Evolutionary conservation across 179 eudicot genomes (phyloP), one percentile per base, ranked within the genome.

Genomic region (Beta macrorhiza): DNA sequence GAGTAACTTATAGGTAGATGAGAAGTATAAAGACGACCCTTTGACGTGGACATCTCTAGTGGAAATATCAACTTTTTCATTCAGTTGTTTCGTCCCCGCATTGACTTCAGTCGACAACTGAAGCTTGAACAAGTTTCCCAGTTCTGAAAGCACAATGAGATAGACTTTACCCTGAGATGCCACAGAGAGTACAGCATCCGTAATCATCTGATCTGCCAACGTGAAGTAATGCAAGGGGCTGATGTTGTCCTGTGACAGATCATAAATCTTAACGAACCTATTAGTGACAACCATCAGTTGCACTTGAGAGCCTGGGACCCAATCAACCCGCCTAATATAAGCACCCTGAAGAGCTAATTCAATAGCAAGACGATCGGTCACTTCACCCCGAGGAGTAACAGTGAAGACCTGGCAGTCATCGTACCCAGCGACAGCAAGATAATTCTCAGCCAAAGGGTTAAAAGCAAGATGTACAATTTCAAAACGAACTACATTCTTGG

Each of bases 271-370:
- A 78, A 97, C 95, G 87, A 97, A 97, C 82, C 82, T 92, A 85
- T 92, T 95, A 32, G 99, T 97, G 65, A 97, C 94, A 81, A 97
- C 98, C 97, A 97, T 95, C 32, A 97, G 91, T 86, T 95, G 99
- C 82, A 97, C 99, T 83, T 97, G 99, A 49, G 98, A 97, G 45
- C 98, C 98, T 29, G 98, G 98, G 72, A 97, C 92, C 99, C 99
- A 97, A 57, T 97, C 99, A 82, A 95, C 89, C 82, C 91, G 89
- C 80, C 94, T 91, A 82, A 97, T 95, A 88, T 95, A 95, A 76
- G 99, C 97, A 83, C 98, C 99, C 89, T 97, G 99, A 83, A 97
- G 84, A 83, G 99, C 99, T 79, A 97, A 97, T 86, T 97, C 99
- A 83, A 97, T 90, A 62, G 98, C 91, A 79, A 97, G 88, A 80